Evolutionary conservation across 1,139 yeast genomes (phyloP).

Genomic region (Taiozyma onychis): DNA sequence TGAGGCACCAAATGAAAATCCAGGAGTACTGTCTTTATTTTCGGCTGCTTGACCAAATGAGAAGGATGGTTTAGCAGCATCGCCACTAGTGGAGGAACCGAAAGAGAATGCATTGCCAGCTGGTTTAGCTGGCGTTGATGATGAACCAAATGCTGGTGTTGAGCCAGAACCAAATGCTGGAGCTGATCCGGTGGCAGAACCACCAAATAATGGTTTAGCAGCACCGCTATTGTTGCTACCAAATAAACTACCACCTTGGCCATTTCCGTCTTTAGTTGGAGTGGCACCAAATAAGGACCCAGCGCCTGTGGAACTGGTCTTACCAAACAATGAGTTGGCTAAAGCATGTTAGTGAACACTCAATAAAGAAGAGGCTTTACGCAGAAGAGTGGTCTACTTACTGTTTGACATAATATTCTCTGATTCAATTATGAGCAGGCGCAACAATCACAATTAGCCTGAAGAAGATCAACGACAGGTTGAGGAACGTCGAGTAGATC

Average conservation of each 20-base stretch:
- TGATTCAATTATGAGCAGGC: not conserved
- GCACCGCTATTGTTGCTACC: conserved; percentile 1
- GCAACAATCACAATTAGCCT: not conserved
- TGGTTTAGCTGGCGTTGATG: conserved; percentile 10
- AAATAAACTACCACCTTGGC: conserved; percentile 13
- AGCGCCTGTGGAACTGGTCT: conserved; percentile 14
- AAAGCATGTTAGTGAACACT: not conserved
- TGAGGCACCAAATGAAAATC: not conserved
- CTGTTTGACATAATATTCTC: conserved; percentile 1
- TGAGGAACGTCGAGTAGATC: not conserved
- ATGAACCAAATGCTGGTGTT: conserved; percentile 13
- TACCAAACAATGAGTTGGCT: conserved; percentile 16
- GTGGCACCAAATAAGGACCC: conserved; percentile 23
- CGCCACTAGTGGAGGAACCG: conserved; percentile 18
- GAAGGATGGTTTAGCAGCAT: conserved; percentile 10
- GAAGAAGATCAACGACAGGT: not conserved
- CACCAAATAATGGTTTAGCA: conserved; percentile 8
- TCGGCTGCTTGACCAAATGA: conserved; percentile 15
- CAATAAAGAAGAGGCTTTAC: not conserved
- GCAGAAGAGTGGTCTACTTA: not conserved
- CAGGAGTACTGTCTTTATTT: conserved; percentile 6
- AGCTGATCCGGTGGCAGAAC: not conserved
- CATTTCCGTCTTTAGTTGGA: conserved; percentile 17
- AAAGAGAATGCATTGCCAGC: conserved; percentile 16
- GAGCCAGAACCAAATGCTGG: conserved; percentile 4